These are phyloP conservation scores for Helotiales sp. DNA, from an alignment of 2,329 filamentous ascomycete genomes.

Conservation along the genomic window DNA sequence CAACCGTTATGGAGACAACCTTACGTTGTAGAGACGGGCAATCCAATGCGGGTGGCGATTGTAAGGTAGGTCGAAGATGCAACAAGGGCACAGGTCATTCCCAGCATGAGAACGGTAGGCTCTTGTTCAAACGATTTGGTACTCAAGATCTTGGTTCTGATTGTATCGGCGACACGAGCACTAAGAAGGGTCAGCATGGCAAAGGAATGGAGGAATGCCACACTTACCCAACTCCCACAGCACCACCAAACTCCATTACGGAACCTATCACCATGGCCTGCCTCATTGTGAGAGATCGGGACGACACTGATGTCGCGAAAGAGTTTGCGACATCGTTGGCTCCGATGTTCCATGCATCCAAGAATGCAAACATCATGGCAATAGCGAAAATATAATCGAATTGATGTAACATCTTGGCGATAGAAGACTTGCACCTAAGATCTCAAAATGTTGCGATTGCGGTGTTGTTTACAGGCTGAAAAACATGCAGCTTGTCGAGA, in stretches of 20 bases:
- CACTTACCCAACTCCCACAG: slow-evolving; percentile 56
- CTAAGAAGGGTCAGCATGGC: slow-evolving; percentile 8
- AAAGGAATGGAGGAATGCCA: background rate
- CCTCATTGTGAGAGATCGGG: slow-evolving; percentile 65
- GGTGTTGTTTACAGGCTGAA: background rate
- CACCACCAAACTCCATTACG: slow-evolving; percentile 48
- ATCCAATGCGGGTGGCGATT: slow-evolving; percentile 56
- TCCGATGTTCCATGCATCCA: slow-evolving; percentile 69
- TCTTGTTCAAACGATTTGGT: slow-evolving; percentile 52
- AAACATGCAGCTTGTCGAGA: background rate
- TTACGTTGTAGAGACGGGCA: slow-evolving; percentile 63
- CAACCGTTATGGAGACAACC: background rate
- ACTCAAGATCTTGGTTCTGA: slow-evolving; percentile 63
- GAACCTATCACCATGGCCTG: slow-evolving; percentile 45
- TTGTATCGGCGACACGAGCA: slow-evolving; percentile 64
- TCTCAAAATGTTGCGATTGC: background rate
- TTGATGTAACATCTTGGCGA: slow-evolving; percentile 48
- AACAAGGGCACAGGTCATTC: slow-evolving; percentile 60
- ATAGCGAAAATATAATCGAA: slow-evolving; percentile 69
- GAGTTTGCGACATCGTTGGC: slow-evolving; percentile 74
- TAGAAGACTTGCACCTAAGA: background rate
- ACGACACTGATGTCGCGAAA: slow-evolving; percentile 76
- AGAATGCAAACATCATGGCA: slow-evolving; percentile 67
- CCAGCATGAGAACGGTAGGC: slow-evolving; percentile 61
- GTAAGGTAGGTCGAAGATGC: slow-evolving; percentile 62